Base-by-base conservation (phyloP, 805 yeast genomes). In the Isabelozyma rhagii region DNA sequence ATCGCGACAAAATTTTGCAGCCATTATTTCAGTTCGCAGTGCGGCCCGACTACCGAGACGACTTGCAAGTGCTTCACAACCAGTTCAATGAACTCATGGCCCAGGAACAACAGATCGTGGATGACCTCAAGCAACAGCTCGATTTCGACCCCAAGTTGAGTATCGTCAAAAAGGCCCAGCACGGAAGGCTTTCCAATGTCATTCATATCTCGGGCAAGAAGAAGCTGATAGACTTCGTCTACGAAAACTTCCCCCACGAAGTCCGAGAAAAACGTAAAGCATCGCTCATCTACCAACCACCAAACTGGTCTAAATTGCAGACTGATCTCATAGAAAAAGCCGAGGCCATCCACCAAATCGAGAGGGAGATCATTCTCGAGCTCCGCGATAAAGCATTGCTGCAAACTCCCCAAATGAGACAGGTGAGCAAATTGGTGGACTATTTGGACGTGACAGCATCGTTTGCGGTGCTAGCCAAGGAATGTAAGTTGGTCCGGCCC, bases 361-460 rank as follows among this genome's bases (percentile, higher is more conserved):
- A 92, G 61, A 67, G 68, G 2, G 55, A 51, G 0, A 74, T 89
- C 6, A 65, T 90, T 5, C 72, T 73, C 4, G 62, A 65, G 1
- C 69, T 91, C 38, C 76, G 82, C 39, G 51, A 52, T 2, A 66
- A 71, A 40, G 79, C 85, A 1, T 61, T 87, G 1, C 63, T 63
- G 0, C 60, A 69, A 39, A 71, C 81, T 21, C 56, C 72, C 0
- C 68, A 71, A 2, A 69, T 90, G 3, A 71, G 96, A 40, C 56
- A 64, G 39, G 68, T 80, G 48, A 69, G 87, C 47, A 62, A 74
- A 47, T 57, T 74, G 40, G 66, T 84, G 27, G 96, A 90, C 53
- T 77, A 78, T 46, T 57, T 92, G 5, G 99, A 93, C 64, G 82
- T 85, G 0, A 71, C 87, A 1, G 68, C 83, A 10, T 85, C 96